Conservation (phyloP, 108 stramenopile genomes). For the Tribonema minus region DNA sequence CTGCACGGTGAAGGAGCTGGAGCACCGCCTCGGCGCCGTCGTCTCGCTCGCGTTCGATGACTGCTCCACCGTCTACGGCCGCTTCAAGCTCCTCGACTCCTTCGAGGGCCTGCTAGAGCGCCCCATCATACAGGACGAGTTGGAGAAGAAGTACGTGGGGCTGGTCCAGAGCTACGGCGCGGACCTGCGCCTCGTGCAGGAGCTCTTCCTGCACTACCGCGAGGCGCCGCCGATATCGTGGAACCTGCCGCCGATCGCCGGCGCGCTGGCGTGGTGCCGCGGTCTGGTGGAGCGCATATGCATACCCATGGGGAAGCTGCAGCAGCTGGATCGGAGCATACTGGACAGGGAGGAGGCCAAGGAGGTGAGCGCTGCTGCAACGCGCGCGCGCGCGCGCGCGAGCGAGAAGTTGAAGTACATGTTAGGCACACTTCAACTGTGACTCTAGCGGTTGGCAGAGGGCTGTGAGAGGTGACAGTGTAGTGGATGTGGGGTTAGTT, state of each 20-base stretch:
- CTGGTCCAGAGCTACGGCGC: conserved; percentile 76
- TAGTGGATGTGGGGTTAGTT: too few species aligned
- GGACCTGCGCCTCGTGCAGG: conserved; percentile 76
- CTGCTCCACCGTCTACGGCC: conserved; percentile 73
- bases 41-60: conserved; percentile 80
- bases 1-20: conserved; percentile 75
- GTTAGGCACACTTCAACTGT: too few species aligned
- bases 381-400: too few species aligned
- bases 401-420: too few species aligned
- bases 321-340: conserved; percentile 68
- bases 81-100: conserved; percentile 75
- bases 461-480: too few species aligned
- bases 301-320: conserved; percentile 74
- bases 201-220: conserved; percentile 70
- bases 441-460: too few species aligned
- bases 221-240: conserved; percentile 64
- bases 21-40: conserved; percentile 74
- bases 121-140: conserved; percentile 77
- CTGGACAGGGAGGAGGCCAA: conserved; percentile 84
- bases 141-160: conserved; percentile 75
- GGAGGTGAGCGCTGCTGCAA: too few species aligned
- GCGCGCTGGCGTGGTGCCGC: conserved; percentile 79
- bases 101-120: conserved; percentile 79
- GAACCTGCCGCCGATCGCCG: conserved; percentile 76
- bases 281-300: conserved; percentile 72